Percentiles rank a stretch among this genome's conserved stretches.
Evolutionary conservation across 176 grass and related monocot genomes (phyloP).

Genomic region (Ampelocalamus luodianensis): DNA sequence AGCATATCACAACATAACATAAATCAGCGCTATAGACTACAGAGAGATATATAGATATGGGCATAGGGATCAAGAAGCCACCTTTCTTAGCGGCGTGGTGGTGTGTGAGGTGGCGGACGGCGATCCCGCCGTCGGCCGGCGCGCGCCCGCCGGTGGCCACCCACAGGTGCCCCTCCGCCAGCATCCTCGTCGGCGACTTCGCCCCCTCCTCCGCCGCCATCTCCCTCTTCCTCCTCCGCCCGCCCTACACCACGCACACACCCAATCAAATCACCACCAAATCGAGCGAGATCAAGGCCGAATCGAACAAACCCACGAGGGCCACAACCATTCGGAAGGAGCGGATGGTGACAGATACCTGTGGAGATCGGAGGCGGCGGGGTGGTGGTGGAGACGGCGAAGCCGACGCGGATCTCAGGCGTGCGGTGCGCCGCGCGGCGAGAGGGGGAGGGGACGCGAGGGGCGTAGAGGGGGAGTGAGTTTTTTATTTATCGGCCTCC

Average conservation of each 20-base stretch:
- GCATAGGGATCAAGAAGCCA: neutral
- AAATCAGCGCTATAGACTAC: neutral
- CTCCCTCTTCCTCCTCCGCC: conserved; percentile 43
- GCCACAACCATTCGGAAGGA: neutral
- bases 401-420: conserved; percentile 46
- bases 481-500: conserved; percentile 40
- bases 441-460: neutral
- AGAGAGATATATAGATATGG: neutral
- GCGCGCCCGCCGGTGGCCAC: conserved; percentile 59
- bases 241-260: conserved; percentile 21
- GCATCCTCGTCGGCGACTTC: conserved; percentile 68
- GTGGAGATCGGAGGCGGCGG: conserved; percentile 46
- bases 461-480: neutral
- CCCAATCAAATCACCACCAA: conserved; percentile 16
- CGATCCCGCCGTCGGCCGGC: conserved; percentile 62
- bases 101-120: conserved; percentile 65
- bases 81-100: conserved; percentile 58
- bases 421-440: conserved; percentile 9
- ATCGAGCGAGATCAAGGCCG: neutral
- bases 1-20: neutral
- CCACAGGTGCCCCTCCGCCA: conserved; percentile 61
- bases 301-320: neutral
- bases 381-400: conserved; percentile 10
- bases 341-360: conserved; percentile 18
- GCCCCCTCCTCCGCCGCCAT: conserved; percentile 62